A percentile compares a stretch with the other conserved stretches of the same genome.
These are phyloP conservation scores for Tilletia indica DNA, from an alignment of 1,284 basidiomycete species.

Conservation along the genomic window DNA sequence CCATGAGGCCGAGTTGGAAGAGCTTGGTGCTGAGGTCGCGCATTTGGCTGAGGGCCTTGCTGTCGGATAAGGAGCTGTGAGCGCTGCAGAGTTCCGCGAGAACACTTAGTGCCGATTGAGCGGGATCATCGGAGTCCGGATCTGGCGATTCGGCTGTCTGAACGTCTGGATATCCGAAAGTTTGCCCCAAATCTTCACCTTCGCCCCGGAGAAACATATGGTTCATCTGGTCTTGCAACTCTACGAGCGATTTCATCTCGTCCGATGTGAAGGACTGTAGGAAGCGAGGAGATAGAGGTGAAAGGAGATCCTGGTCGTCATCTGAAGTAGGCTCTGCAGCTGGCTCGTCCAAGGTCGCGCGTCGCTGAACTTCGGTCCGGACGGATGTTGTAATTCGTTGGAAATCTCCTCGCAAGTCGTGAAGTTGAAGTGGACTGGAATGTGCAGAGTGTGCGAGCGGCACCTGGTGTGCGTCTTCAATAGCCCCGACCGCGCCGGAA, in stretches of 20 bases:
- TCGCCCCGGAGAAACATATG: not conserved
- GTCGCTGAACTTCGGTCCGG: not conserved
- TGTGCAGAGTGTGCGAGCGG: not conserved
- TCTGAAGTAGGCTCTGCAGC: not conserved
- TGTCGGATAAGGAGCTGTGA: not conserved
- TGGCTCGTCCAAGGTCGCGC: not conserved
- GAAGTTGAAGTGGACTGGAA: not conserved
- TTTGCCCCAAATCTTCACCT: not conserved
- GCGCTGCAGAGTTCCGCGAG: not conserved
- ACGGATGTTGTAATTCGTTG: not conserved
- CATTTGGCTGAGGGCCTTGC: not conserved
- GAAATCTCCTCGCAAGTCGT: not conserved
- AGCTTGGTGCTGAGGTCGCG: not conserved
- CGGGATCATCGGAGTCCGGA: not conserved
- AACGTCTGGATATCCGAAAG: not conserved
- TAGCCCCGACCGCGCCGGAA: no score
- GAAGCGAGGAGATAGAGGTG: no score
- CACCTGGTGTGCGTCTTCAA: not conserved
- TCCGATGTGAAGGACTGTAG: not conserved
- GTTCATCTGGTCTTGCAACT: not conserved
- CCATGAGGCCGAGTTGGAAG: not conserved
- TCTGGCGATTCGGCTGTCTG: not conserved
- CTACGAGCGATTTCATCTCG: not conserved
- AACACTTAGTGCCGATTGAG: not conserved
- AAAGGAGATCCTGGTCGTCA: not conserved